Evolutionary conservation across 1,139 yeast genomes (phyloP).

Genomic region (Taphrina wiesneri): DNA sequence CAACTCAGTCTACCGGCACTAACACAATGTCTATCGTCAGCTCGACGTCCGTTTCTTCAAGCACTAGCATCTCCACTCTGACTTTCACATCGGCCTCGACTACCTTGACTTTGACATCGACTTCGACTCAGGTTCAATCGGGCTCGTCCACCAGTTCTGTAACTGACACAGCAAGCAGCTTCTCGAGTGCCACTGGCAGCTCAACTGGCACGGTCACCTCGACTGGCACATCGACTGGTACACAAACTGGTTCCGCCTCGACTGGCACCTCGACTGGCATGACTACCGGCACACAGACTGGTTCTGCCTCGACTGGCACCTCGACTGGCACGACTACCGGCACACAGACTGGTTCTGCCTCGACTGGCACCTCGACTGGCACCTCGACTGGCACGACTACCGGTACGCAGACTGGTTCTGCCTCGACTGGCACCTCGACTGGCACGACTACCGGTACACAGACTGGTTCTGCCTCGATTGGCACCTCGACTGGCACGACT

Average conservation of each 20-base stretch:
- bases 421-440: not conserved
- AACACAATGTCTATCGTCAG: too few species aligned
- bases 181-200: not conserved
- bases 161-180: not conserved
- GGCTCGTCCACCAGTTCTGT: not conserved
- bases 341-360: not conserved
- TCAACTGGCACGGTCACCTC: not conserved
- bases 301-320: not conserved
- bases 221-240: not conserved
- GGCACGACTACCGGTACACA: not conserved
- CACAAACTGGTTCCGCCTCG: too few species aligned
- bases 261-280: not conserved
- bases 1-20: too few species aligned
- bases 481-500: not conserved
- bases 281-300: not conserved
- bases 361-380: not conserved
- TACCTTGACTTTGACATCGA: too few species aligned
- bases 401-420: too few species aligned
- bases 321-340: not conserved
- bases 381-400: not conserved
- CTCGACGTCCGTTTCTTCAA: too few species aligned
- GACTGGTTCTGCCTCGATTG: not conserved
- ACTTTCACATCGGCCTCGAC: too few species aligned
- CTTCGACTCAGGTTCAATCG: too few species aligned
- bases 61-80: too few species aligned